Percentiles rank a stretch among this genome's conserved stretches.
Conservation (phyloP, 2,329 filamentous ascomycete genomes). For the Lizonia empirigonia region DNA sequence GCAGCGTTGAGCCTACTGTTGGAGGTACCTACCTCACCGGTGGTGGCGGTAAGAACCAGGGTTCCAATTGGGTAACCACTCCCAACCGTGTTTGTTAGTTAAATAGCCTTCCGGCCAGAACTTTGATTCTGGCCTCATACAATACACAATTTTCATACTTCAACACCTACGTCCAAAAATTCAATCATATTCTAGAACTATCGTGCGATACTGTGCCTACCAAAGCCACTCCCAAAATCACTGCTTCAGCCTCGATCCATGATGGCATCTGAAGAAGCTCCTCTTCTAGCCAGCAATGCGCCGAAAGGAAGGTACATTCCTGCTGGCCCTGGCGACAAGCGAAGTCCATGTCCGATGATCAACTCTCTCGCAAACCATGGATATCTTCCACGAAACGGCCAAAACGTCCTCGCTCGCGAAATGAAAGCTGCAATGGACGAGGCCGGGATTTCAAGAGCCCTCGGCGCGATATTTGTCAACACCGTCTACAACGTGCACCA, state of each 20-base stretch:
- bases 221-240: not conserved
- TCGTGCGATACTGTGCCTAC: too few species aligned
- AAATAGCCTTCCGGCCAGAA: too few species aligned
- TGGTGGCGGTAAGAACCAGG: too few species aligned
- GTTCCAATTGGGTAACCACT: too few species aligned
- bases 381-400: conserved; percentile 41
- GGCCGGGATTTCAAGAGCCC: conserved; percentile 3
- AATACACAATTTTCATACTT: too few species aligned
- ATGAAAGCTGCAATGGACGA: conserved; percentile 10
- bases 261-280: conserved; percentile 3
- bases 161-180: too few species aligned
- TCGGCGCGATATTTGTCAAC: conserved; percentile 6
- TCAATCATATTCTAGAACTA: too few species aligned
- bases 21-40: too few species aligned
- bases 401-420: conserved; percentile 5
- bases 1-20: too few species aligned
- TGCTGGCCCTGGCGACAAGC: conserved; percentile 11
- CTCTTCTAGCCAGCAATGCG: conserved; percentile 2
- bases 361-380: conserved; percentile 50
- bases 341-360: conserved; percentile 45
- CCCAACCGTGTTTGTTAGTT: too few species aligned
- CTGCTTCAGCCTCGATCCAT: not conserved
- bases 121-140: too few species aligned
- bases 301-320: conserved; percentile 3
- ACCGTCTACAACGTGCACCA: conserved; percentile 14